Base-by-base conservation (phyloP, 2,329 filamentous ascomycete genomes). In the Phialophora chinensis region DNA sequence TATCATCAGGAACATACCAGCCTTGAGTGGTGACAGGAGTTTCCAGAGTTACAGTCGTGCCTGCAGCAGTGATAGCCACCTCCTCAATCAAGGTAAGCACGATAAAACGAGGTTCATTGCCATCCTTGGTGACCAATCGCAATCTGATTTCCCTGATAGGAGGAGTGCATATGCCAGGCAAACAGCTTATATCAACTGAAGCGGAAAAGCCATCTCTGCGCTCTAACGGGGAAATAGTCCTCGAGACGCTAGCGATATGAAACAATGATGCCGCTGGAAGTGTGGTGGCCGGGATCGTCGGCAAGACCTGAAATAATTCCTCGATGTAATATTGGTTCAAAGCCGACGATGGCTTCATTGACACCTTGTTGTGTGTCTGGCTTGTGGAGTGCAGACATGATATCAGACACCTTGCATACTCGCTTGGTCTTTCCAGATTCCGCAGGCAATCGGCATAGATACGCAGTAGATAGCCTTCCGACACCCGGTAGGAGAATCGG, bases 361-460 rank as follows among this genome's bases (percentile, higher is more conserved):
- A 0, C 83, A 82, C 14, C 5, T 23, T 42, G 38, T 23, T 53
- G 6, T 4, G 27, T 17, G 61, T 47, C 25, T 58, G 42, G 20
- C 47, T 54, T 86, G 88, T 0, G 87, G 85, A 74, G 57, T 69
- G 65, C n/a, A 72, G 57, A 38, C 62, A 70, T 7, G 67, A 57
- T 14, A 97, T 82, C 8, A 92, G 84, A 8, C 91, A 88, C 27
- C 87, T 86, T 17, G 93, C 88, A 73, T 93, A 96, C 68, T 96
- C 92, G 60, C 94, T 90, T 66, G 88, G 88, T 14, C 88, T 87
- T 57, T 90, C 84, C 31, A 97, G 84, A 72, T 91, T 86, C 70
- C 91, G 90, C 31, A 99, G 83, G 76, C 93, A 98, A 57, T 87
- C 86, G 0, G 91, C 87, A 75, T 97, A 95, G 84, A 97, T 90